Evolutionary conservation across 2,329 filamentous ascomycete species (phyloP).

Genomic region (Chaetomiaceae sp.): DNA sequence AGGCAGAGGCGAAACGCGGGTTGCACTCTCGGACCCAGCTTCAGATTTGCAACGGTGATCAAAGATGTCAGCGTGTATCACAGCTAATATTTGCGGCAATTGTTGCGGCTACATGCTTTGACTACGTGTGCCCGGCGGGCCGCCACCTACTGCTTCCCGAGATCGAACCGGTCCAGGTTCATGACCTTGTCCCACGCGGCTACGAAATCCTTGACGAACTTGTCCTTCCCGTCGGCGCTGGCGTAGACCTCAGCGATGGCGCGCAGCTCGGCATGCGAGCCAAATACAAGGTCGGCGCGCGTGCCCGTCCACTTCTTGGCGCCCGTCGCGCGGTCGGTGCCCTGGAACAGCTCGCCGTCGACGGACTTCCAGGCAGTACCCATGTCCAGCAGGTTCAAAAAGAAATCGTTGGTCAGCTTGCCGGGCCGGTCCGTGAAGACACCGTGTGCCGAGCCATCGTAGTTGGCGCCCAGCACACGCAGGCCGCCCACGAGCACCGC

Average conservation of each 20-base stretch:
- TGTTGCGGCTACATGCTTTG: too few species aligned
- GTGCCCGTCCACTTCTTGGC: slow-evolving; percentile 64
- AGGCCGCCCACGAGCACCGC: slow-evolving; percentile 67
- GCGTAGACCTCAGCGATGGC: slow-evolving; percentile 66
- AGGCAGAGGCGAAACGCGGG: too few species aligned
- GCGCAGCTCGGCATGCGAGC: slow-evolving; percentile 65
- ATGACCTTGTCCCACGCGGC: slow-evolving; percentile 68
- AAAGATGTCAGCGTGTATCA: too few species aligned
- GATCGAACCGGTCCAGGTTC: slow-evolving; percentile 65
- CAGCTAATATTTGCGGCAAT: too few species aligned
- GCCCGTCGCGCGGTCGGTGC: slow-evolving; percentile 60
- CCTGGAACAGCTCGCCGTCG: slow-evolving; percentile 54
- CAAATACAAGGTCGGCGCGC: slow-evolving; percentile 64
- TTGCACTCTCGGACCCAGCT: too few species aligned
- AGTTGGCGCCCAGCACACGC: slow-evolving; percentile 64
- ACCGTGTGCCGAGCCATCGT: slow-evolving; percentile 59
- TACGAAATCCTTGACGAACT: slow-evolving; percentile 69
- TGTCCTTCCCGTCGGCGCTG: slow-evolving; percentile 50
- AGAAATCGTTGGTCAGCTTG: slow-evolving; percentile 72
- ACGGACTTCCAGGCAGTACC: slow-evolving; percentile 57
- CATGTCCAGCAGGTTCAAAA: slow-evolving; percentile 69
- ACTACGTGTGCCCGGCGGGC: too few species aligned
- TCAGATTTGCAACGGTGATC: too few species aligned
- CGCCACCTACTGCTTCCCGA: too few species aligned
- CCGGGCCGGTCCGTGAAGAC: slow-evolving; percentile 64